Evolutionary conservation across 345 rosid genomes (phyloP).

Genomic region (Raphanus sativus): DNA sequence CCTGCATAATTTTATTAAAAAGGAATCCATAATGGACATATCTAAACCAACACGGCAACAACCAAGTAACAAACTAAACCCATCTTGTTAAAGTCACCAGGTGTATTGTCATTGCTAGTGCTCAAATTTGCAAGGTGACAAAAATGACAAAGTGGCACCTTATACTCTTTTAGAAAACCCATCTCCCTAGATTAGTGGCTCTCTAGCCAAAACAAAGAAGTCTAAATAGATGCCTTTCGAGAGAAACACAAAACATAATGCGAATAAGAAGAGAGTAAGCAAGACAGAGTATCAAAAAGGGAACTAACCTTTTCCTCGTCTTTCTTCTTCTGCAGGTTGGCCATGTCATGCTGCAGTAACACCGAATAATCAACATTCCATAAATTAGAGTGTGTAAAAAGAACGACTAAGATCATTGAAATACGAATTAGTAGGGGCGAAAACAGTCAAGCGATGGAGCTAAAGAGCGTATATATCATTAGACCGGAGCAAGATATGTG

Average conservation of each 20-base stretch:
- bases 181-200: too few relatives aligned
- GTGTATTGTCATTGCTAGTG: too few relatives aligned
- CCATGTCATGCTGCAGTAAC: conserved; percentile 50
- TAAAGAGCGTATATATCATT: background rate
- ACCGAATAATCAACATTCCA: background rate
- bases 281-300: background rate
- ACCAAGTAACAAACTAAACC: too few relatives aligned
- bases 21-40: too few relatives aligned
- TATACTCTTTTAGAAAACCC: too few relatives aligned
- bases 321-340: conserved; percentile 70
- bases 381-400: background rate
- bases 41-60: too few relatives aligned
- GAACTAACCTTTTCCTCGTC: conserved; percentile 60
- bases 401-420: background rate
- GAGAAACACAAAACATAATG: background rate
- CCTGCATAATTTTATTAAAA: too few relatives aligned
- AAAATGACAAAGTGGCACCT: too few relatives aligned
- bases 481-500: background rate
- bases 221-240: background rate
- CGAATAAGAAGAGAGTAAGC: background rate
- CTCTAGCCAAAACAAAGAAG: background rate
- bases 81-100: too few relatives aligned
- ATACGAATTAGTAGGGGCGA: background rate
- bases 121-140: too few relatives aligned
- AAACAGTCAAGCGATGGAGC: background rate